Conservation (phyloP, 805 yeast species). For the Metschnikowia matae region DNA sequence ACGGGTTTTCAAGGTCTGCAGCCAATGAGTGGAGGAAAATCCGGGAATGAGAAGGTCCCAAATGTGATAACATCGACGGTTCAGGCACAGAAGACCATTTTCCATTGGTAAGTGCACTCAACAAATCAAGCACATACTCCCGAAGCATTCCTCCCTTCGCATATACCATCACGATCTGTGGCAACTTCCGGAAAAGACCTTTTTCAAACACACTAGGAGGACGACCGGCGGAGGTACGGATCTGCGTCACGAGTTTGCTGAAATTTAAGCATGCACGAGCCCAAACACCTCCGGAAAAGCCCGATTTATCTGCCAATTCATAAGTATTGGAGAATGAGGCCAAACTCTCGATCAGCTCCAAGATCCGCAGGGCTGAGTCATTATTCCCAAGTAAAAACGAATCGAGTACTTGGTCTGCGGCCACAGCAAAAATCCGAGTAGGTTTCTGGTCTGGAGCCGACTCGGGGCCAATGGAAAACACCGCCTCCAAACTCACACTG, state of each 20-base stretch:
- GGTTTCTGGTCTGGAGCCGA: slow-evolving; percentile 31
- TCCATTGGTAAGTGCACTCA: slow-evolving; percentile 55
- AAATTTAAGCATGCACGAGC: slow-evolving; percentile 50
- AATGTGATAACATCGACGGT: slow-evolving; percentile 78
- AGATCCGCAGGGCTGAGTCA: slow-evolving; percentile 50
- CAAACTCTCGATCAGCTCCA: slow-evolving; percentile 46
- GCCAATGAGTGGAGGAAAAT: slow-evolving; percentile 58
- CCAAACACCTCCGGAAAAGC: slow-evolving; percentile 49
- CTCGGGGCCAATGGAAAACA: slow-evolving; percentile 50
- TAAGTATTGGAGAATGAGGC: slow-evolving; percentile 32
- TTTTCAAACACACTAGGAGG: slow-evolving; percentile 65
- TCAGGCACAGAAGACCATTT: slow-evolving; percentile 49
- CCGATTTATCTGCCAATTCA: slow-evolving; percentile 41
- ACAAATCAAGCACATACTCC: slow-evolving; percentile 47
- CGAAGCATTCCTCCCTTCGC: slow-evolving; percentile 47
- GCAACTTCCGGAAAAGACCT: slow-evolving; percentile 51
- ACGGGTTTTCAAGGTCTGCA: slow-evolving; percentile 53
- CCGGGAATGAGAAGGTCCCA: slow-evolving; percentile 63
- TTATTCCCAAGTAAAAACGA: slow-evolving; percentile 53
- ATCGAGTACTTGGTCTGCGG: slow-evolving; percentile 49
- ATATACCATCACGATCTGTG: slow-evolving; percentile 56
- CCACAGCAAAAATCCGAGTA: slow-evolving; percentile 46
- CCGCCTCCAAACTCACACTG: slow-evolving; percentile 46
- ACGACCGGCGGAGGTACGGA: slow-evolving; percentile 46
- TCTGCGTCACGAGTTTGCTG: slow-evolving; percentile 50